Evolutionary conservation across 169 alveolate species (phyloP), one percentile per base, ranked within the genome.

Genomic region (Plasmodium sp.): DNA sequence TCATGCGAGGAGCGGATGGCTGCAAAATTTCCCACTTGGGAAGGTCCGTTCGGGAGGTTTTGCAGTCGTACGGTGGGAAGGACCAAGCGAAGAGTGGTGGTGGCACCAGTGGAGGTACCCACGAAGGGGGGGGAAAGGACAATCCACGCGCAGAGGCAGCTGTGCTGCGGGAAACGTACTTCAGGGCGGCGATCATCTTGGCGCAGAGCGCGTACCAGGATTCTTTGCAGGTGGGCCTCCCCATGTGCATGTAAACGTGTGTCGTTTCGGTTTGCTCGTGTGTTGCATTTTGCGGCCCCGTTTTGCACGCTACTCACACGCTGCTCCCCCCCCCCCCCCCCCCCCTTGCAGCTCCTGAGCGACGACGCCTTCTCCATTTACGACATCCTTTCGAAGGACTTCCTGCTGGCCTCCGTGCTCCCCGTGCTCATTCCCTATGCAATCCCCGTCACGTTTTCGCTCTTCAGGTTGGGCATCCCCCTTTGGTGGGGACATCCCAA

Each of bases 151-250:
- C 0, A 51, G 56, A 45, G 51, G 14, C 77, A 7, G 77, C n/a
- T 3, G 39, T 5, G 1, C n/a, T 31, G 34, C 9, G 48, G 83
- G 95, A 43, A 51, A n/a, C 54, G 56, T 81, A 81, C 58, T 92
- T 81, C 75, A 92, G 83, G 74, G 72, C 62, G 12, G 95, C 92
- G 14, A 3, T 92, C n/a, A 58, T 43, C 6, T 34, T 92, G 43
- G 95, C 92, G 3, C 95, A 82, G 51, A 33, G 86, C 22, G 95
- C 95, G n/a, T 92, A 92, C 51, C 92, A 92, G 71, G 95, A 92
- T 56, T 92, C 95, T 12, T 73, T 92, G n/a, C 95, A 92, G 34
- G 95, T 92, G 56, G 31, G 48, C n/a, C 51, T 10, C 72, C 5
- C 14, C 36, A 48, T 18, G 27, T 18, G 62, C 77, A 67, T 3